Evolutionary conservation across 768 basidiomycete genomes (phyloP), one percentile per base, ranked within the genome.

Genomic region (Tricholoma flavovirens): DNA sequence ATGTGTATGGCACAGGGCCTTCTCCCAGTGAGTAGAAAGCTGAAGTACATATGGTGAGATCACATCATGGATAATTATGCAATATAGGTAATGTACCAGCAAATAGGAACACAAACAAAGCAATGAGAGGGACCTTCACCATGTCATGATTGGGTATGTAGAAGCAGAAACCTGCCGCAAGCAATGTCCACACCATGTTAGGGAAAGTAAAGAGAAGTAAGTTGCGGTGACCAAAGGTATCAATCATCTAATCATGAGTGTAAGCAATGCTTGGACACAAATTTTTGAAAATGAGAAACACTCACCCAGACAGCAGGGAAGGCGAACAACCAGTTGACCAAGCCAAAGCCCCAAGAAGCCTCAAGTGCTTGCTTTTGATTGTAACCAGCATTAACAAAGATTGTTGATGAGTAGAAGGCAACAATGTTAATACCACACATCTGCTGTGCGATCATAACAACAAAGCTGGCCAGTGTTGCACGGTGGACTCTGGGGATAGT

Each of bases 1-100:
- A 95, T 0, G 89, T 86, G 69, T 87, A 94, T 0, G 93, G 93
- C 7, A 94, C 92, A 5, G 93, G 93, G 0, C 93, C 93, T 74
- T 92, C 91, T 58, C 90, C 90, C 1, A 87, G 88, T 0, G 87
- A 88, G 67, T 92, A 91, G 68, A 86, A 86, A 1, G 78, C 78
- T 69, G 56, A 38, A 43, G 50, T n/a, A n/a, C n/a, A n/a, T n/a
- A 10, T 26, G 35, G 51, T 51, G 11, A 54, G 49, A 21, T 55
- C 33, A 10, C 17, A 10, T 30, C 2, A 2, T 29, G 12, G 5
- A 12, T 21, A 4, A 15, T 36, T 5, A 32, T 15, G 36, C 40
- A 9, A 5, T 24, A 1, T 7, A 52, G 22, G 14, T 2, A 15
- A 64, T 67, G 32, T 22, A 74, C 75, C 76, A 8, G 69, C 74